phyloP scores from a whole-genome alignment of 495 filamentous ascomycete species.

The Neurospora sublineolata region DNA sequence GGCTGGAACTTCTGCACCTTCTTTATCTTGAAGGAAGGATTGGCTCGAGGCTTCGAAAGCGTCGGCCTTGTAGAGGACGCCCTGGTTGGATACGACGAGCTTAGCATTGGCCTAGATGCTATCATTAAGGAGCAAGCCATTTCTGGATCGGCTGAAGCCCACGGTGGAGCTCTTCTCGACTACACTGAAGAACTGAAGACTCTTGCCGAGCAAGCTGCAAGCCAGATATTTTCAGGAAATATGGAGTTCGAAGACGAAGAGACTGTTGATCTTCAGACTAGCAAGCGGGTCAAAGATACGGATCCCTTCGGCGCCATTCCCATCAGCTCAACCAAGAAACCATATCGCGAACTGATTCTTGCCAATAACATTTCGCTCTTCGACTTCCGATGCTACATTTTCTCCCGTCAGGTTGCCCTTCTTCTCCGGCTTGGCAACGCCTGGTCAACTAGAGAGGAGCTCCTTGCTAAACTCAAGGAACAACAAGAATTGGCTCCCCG shows the following conservation, averaged over 20 bases:
- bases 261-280: conserved; percentile 35
- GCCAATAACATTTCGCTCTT: conserved; percentile 96
- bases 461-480: conserved; percentile 46
- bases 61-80: conserved; percentile 94
- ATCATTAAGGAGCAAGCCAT: conserved; percentile 63
- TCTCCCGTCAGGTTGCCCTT: conserved; percentile 75
- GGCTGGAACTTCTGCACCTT: conserved; percentile 99
- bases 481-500: conserved; percentile 41
- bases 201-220: conserved; percentile 38
- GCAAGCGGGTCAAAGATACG: conserved; percentile 15
- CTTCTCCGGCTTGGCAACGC: conserved; percentile 73
- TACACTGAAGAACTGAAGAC: conserved; percentile 62
- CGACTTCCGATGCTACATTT: conserved; percentile 91
- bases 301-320: conserved; percentile 43
- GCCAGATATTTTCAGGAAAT: conserved; percentile 18
- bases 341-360: conserved; percentile 84
- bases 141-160: conserved; percentile 40
- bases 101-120: conserved; percentile 71
- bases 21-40: conserved; percentile 91
- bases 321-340: conserved; percentile 61
- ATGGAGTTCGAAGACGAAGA: conserved; percentile 34
- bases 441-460: conserved; percentile 42
- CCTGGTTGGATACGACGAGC: conserved; percentile 82
- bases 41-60: conserved; percentile 88
- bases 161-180: conserved; percentile 52